A percentile compares a stretch with the other conserved stretches of the same genome.
Conservation (phyloP, 2,329 filamentous ascomycete species). For the Phialemoniopsis sp. region DNA sequence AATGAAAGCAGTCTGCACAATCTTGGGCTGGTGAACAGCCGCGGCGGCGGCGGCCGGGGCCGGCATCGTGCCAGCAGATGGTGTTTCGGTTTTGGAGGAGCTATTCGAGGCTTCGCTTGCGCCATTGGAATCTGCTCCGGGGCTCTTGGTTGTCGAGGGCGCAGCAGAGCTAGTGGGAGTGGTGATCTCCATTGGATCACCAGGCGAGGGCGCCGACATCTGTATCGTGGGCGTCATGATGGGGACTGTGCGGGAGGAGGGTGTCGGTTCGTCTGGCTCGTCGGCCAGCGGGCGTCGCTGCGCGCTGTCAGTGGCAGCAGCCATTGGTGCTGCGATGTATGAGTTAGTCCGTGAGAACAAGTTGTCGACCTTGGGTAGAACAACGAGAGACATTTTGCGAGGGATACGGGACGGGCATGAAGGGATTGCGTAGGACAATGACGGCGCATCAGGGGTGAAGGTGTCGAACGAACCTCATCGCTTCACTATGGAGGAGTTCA, state of each 20-base stretch:
- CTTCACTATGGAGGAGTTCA: background rate
- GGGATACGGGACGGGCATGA: background rate
- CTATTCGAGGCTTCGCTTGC: constrained; percentile 29
- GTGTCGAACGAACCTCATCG: constrained; percentile 6
- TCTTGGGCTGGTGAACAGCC: constrained; percentile 88
- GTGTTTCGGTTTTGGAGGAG: constrained; percentile 30
- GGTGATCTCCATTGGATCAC: constrained; percentile 59
- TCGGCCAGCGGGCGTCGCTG: constrained; percentile 36
- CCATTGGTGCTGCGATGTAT: constrained; percentile 40
- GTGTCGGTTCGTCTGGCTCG: constrained; percentile 33
- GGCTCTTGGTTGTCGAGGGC: constrained; percentile 37
- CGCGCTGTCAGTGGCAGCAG: constrained; percentile 46
- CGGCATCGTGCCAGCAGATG: constrained; percentile 35
- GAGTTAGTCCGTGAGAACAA: constrained; percentile 9
- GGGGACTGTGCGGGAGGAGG: constrained; percentile 51
- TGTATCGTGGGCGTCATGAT: constrained; percentile 54
- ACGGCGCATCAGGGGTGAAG: background rate
- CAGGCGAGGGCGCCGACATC: constrained; percentile 54
- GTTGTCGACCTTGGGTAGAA: background rate
- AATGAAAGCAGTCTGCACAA: constrained; percentile 97
- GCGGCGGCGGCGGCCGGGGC: constrained; percentile 59
- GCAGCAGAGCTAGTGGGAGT: constrained; percentile 44
- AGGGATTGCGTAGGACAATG: background rate
- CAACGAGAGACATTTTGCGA: background rate
- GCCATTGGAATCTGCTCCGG: constrained; percentile 22